Conservation (phyloP, 129 eudicot genomes). For the Ambrosia trifida region DNA sequence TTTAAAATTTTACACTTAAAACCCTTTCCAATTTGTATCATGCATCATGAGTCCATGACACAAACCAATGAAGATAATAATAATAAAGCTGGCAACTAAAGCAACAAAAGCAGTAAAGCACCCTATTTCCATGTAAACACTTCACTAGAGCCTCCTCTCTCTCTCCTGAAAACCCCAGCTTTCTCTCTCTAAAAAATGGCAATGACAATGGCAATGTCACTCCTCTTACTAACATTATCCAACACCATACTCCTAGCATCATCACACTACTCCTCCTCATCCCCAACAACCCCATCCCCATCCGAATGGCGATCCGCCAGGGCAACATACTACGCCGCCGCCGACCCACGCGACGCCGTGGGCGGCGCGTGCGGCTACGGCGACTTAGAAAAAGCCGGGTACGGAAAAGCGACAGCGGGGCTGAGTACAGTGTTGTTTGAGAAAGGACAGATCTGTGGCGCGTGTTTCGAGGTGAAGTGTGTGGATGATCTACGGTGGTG, state of each 20-base stretch:
- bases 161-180: neutral
- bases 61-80: neutral
- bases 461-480: slow-evolving; percentile 75
- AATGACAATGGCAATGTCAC: neutral
- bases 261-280: slow-evolving; percentile 56
- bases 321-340: slow-evolving; percentile 89
- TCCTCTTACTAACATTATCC: slow-evolving; percentile 19
- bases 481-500: slow-evolving; percentile 90
- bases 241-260: slow-evolving; percentile 10
- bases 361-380: slow-evolving; percentile 98
- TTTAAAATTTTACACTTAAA: too few relatives aligned
- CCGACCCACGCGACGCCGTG: slow-evolving; percentile 75
- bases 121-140: neutral
- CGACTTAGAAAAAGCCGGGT: slow-evolving; percentile 61
- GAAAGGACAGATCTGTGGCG: slow-evolving; percentile 95
- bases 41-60: neutral
- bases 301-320: slow-evolving; percentile 80
- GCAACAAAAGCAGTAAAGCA: slow-evolving; percentile 24
- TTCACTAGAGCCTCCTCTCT: slow-evolving; percentile 2
- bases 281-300: slow-evolving; percentile 43
- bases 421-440: slow-evolving; percentile 66
- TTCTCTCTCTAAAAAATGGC: neutral
- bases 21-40: neutral
- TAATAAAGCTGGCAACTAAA: slow-evolving; percentile 19
- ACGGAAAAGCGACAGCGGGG: slow-evolving; percentile 88